A percentile compares a stretch with the other conserved stretches of the same genome.
These are phyloP conservation scores for Fonsecaea nubica DNA, from an alignment of 2,329 filamentous ascomycete genomes.

Conservation along the genomic window DNA sequence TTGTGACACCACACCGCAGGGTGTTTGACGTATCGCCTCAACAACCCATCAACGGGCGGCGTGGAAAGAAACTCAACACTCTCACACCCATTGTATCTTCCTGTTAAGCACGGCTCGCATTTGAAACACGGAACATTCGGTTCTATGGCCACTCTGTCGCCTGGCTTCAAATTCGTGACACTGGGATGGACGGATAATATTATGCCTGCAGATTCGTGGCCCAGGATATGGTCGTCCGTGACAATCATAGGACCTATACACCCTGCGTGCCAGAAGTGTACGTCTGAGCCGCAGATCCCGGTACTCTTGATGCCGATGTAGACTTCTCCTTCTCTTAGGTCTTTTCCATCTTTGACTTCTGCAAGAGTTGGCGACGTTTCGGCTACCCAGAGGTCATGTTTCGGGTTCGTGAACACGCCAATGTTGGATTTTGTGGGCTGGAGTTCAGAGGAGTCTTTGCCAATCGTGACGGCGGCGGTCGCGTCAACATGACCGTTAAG, in stretches of 20 bases:
- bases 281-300: slow-evolving; percentile 94
- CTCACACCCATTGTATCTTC: slow-evolving; percentile 94
- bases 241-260: slow-evolving; percentile 98
- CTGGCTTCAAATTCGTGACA: slow-evolving; percentile 77
- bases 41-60: slow-evolving; percentile 82
- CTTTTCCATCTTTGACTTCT: slow-evolving; percentile 70
- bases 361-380: slow-evolving; percentile 78
- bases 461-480: slow-evolving; percentile 5
- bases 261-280: slow-evolving; percentile 97
- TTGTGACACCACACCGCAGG: slow-evolving; percentile 95
- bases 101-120: slow-evolving; percentile 89
- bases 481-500: slow-evolving; percentile 1
- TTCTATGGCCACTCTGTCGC: slow-evolving; percentile 92
- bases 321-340: slow-evolving; percentile 80
- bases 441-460: slow-evolving; percentile 14
- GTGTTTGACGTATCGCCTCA: slow-evolving; percentile 93
- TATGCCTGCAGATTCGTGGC: slow-evolving; percentile 85
- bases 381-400: slow-evolving; percentile 87
- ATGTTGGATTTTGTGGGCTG: slow-evolving; percentile 66
- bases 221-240: slow-evolving; percentile 83
- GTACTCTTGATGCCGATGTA: slow-evolving; percentile 90
- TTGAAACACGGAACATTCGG: slow-evolving; percentile 90
- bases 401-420: slow-evolving; percentile 92
- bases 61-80: slow-evolving; percentile 86
- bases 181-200: slow-evolving; percentile 78